Evolutionary conservation across 495 filamentous ascomycete species (phyloP).

Genomic region (Penicillium manginii): DNA sequence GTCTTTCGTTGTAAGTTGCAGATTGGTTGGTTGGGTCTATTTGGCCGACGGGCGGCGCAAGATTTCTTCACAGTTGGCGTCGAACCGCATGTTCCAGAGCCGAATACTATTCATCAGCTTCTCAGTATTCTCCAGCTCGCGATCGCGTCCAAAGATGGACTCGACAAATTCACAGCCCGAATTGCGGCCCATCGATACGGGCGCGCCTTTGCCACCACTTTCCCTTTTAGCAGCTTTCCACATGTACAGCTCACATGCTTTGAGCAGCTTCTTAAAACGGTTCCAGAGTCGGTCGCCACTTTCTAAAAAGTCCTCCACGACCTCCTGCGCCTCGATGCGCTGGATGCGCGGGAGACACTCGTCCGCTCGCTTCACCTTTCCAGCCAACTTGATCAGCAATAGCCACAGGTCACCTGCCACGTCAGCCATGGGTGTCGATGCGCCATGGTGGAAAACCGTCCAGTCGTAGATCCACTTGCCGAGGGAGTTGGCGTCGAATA

Average conservation of each 20-base stretch:
- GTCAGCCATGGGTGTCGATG: constrained; percentile 84
- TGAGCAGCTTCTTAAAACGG: constrained; percentile 85
- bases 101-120: constrained; percentile 89
- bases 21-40: constrained; percentile 17
- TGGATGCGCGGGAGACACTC: constrained; percentile 78
- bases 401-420: constrained; percentile 96
- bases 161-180: constrained; percentile 96
- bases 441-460: constrained; percentile 91
- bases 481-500: constrained; percentile 96
- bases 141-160: constrained; percentile 91
- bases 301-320: constrained; percentile 89
- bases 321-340: constrained; percentile 70
- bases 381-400: constrained; percentile 90
- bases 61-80: constrained; percentile 94
- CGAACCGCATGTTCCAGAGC: constrained; percentile 94
- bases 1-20: constrained; percentile 12
- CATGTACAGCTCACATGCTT: constrained; percentile 93
- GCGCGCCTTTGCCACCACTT: constrained; percentile 54
- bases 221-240: constrained; percentile 73
- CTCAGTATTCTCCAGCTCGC: constrained; percentile 91
- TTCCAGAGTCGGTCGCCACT: constrained; percentile 86
- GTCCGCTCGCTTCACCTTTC: constrained; percentile 91
- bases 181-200: constrained; percentile 84
- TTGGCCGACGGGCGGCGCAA: constrained; percentile 54
- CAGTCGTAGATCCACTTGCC: constrained; percentile 99